Conservation (phyloP, 2,329 filamentous ascomycete genomes). For the Sporothrix sp. region DNA sequence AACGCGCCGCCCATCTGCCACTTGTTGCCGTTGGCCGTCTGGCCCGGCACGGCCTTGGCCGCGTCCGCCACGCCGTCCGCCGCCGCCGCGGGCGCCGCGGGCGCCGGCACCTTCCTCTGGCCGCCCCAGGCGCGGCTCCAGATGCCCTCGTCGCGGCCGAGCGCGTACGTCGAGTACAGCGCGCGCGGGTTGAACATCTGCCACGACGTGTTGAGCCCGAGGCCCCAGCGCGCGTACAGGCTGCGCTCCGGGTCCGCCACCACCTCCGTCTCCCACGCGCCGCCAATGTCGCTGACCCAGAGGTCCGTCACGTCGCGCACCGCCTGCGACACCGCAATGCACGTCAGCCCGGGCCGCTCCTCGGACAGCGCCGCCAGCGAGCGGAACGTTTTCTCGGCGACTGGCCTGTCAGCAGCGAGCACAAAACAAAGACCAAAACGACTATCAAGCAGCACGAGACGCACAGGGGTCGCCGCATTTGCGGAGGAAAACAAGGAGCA, state of each 20-base stretch:
- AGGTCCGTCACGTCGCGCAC: conserved; percentile 41
- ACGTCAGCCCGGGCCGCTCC: conserved; percentile 40
- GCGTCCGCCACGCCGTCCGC: conserved; percentile 27
- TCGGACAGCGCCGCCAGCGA: conserved; percentile 42
- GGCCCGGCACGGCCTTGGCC: neutral
- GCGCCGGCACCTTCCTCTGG: conserved; percentile 26
- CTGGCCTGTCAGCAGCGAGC: conserved; percentile 28
- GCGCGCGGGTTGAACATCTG: conserved; percentile 51
- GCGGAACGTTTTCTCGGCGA: conserved; percentile 58
- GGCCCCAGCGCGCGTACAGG: conserved; percentile 55
- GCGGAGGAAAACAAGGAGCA: conserved; percentile 56
- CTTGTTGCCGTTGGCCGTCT: conserved; percentile 42
- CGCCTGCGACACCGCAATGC: conserved; percentile 55
- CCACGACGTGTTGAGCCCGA: conserved; percentile 51
- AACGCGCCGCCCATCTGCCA: conserved; percentile 63
- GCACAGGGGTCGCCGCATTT: conserved; percentile 68
- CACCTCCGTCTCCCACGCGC: conserved; percentile 47
- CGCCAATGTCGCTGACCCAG: conserved; percentile 48
- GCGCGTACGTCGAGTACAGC: conserved; percentile 46
- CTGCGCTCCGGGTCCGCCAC: conserved; percentile 49
- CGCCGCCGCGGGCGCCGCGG: conserved; percentile 5
- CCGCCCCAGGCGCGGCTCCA: conserved; percentile 39
- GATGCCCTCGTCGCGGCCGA: conserved; percentile 54
- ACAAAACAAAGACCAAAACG: neutral
- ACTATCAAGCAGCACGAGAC: conserved; percentile 16